These are phyloP conservation scores for Xylariaceae sp. DNA, from an alignment of 2,329 filamentous ascomycete species.

Conservation along the genomic window DNA sequence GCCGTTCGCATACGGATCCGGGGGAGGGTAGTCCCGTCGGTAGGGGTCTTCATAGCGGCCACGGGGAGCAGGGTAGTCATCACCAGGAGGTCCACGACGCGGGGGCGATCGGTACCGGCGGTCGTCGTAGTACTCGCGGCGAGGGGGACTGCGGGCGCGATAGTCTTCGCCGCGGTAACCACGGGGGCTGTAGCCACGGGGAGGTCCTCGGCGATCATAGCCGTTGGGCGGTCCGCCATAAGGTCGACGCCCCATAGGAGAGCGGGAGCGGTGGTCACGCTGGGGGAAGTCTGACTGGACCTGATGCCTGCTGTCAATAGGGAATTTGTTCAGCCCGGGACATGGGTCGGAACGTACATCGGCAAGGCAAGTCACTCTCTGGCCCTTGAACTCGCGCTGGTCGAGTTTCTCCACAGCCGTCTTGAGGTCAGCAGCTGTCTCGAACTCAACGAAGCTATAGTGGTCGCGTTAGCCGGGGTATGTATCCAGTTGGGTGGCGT, in stretches of 20 bases:
- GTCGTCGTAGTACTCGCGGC: conserved; percentile 84
- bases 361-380: conserved; percentile 76
- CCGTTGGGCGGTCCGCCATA: conserved; percentile 67
- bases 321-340: conserved; percentile 2
- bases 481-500: not conserved
- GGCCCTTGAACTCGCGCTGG: conserved; percentile 86
- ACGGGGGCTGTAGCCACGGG: conserved; percentile 80
- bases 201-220: conserved; percentile 74
- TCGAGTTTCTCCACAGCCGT: conserved; percentile 94
- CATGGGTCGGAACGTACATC: conserved; percentile 60
- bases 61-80: conserved; percentile 71
- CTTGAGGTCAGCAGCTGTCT: conserved; percentile 84
- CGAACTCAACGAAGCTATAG: conserved; percentile 90
- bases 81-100: conserved; percentile 59
- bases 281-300: conserved; percentile 73
- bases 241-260: conserved; percentile 61
- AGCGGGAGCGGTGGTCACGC: conserved; percentile 74
- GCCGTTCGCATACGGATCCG: conserved; percentile 57
- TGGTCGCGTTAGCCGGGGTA: conserved; percentile 10
- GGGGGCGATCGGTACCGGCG: conserved; percentile 78
- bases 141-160: conserved; percentile 74
- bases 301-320: conserved; percentile 41
- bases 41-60: conserved; percentile 75
- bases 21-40: conserved; percentile 62
- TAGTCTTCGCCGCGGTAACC: conserved; percentile 64